phyloP scores from a whole-genome alignment of 441 rosid species.

The Rhodomyrtus psidioides region DNA sequence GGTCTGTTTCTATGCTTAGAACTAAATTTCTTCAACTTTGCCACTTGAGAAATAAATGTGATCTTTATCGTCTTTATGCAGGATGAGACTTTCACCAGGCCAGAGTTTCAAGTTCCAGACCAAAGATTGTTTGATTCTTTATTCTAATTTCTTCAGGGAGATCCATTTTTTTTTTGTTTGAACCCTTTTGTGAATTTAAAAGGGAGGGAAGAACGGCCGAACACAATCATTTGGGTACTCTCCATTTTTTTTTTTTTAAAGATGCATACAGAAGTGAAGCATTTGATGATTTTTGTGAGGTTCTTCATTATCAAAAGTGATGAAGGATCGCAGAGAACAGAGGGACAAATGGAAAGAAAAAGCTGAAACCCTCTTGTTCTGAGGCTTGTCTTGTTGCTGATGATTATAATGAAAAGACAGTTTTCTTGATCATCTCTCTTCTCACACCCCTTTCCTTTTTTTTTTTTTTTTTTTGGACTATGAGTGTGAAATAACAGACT shows the following conservation, averaged over 20 bases:
- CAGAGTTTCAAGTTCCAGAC: not conserved
- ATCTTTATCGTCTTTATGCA: not conserved
- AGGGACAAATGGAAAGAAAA: not conserved
- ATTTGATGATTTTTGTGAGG: not conserved
- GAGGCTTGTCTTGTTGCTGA: not conserved
- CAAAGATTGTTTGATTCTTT: not conserved
- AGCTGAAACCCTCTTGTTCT: not conserved
- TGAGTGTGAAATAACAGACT: not conserved
- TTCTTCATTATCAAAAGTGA: not conserved
- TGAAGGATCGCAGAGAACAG: not conserved
- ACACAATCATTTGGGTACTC: not conserved
- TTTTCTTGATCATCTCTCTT: conserved; percentile 2
- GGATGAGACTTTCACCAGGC: not conserved
- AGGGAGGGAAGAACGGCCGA: not conserved
- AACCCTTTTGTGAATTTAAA: not conserved
- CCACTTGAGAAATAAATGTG: not conserved
- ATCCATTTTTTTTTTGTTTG: not conserved
- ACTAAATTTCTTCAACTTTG: not conserved
- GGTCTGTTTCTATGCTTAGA: not conserved
- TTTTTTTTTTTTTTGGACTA: not conserved
- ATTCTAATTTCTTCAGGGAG: not conserved
- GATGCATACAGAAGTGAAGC: not conserved
- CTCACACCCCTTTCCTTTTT: not conserved
- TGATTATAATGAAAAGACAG: conserved; percentile 4
- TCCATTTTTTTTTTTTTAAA: not conserved